These are phyloP conservation scores for Kondoa subrosea DNA, from an alignment of 768 basidiomycete species.

Conservation along the genomic window DNA sequence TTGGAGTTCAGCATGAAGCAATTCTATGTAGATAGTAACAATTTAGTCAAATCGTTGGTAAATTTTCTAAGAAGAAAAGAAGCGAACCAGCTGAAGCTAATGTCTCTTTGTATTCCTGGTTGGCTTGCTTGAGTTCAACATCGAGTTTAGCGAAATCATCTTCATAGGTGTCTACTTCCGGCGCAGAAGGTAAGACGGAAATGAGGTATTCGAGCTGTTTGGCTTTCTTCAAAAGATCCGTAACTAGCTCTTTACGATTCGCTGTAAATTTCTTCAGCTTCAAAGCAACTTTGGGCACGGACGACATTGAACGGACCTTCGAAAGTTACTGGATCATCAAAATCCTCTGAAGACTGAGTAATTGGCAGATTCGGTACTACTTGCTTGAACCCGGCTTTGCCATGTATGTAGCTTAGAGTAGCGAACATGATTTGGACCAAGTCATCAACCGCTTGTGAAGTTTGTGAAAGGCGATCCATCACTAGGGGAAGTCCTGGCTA, in stretches of 20 bases:
- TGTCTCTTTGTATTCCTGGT: constrained; percentile 56
- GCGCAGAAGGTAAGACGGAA: constrained; percentile 39
- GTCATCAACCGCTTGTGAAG: constrained; percentile 85
- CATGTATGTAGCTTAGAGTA: constrained; percentile 60
- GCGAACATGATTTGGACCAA: constrained; percentile 77
- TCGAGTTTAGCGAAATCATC: constrained; percentile 51
- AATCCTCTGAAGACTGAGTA: constrained; percentile 62
- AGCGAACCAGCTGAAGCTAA: constrained; percentile 60
- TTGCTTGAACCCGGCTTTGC: constrained; percentile 57
- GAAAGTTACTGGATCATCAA: constrained; percentile 54
- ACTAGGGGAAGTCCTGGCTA: too few species aligned
- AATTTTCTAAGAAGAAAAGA: background rate
- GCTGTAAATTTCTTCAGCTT: constrained; percentile 36
- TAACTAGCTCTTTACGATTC: constrained; percentile 66
- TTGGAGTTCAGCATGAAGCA: background rate
- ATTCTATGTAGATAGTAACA: background rate
- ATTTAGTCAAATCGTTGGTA: background rate
- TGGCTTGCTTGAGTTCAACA: constrained; percentile 51
- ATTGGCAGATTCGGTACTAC: constrained; percentile 65
- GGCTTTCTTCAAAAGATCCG: constrained; percentile 65
- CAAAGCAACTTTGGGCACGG: background rate
- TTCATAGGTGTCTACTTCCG: constrained; percentile 37
- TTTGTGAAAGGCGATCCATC: constrained; percentile 84
- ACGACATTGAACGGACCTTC: constrained; percentile 38
- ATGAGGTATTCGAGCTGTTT: constrained; percentile 79